phyloP scores from a whole-genome alignment of 2,329 filamentous ascomycete species.

The Penicillium decumbens region DNA sequence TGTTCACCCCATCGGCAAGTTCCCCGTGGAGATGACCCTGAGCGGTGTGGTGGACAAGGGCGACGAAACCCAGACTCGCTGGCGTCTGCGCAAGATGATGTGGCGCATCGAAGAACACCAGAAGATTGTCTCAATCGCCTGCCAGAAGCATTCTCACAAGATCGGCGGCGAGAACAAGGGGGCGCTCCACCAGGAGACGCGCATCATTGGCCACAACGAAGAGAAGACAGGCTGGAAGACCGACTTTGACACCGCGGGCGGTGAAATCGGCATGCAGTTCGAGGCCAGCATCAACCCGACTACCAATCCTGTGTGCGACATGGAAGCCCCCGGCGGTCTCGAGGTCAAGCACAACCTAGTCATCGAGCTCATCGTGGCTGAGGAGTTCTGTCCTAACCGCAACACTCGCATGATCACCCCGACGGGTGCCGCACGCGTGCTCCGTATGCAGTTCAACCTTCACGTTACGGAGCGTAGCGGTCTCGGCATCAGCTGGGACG shows the following conservation, averaged over 20 bases:
- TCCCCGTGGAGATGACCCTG: conserved; percentile 73
- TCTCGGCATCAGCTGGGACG: conserved; percentile 92
- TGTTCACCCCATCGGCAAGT: conserved; percentile 79
- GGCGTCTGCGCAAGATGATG: conserved; percentile 84
- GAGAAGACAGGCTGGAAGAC: conserved; percentile 89
- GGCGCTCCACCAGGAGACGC: conserved; percentile 66
- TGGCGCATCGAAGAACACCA: conserved; percentile 91
- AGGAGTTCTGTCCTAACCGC: conserved; percentile 71
- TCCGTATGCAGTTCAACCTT: conserved; percentile 86
- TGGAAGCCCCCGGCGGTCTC: conserved; percentile 68
- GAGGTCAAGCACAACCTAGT: conserved; percentile 79
- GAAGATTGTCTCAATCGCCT: conserved; percentile 73
- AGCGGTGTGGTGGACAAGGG: conserved; percentile 77
- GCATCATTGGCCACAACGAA: conserved; percentile 73
- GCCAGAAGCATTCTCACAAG: conserved; percentile 67
- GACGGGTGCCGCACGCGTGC: conserved; percentile 82
- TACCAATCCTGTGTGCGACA: conserved; percentile 69
- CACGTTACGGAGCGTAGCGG: conserved; percentile 77
- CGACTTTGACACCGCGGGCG: conserved; percentile 60
- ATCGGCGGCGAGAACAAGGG: conserved; percentile 65
- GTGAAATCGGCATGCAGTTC: conserved; percentile 80
- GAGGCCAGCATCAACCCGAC: conserved; percentile 57
- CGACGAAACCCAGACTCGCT: conserved; percentile 67
- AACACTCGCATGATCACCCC: conserved; percentile 72
- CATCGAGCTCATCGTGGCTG: conserved; percentile 88